Evolutionary conservation across 768 basidiomycete genomes (phyloP).

Genomic region (Macrolepiota dolichaula): DNA sequence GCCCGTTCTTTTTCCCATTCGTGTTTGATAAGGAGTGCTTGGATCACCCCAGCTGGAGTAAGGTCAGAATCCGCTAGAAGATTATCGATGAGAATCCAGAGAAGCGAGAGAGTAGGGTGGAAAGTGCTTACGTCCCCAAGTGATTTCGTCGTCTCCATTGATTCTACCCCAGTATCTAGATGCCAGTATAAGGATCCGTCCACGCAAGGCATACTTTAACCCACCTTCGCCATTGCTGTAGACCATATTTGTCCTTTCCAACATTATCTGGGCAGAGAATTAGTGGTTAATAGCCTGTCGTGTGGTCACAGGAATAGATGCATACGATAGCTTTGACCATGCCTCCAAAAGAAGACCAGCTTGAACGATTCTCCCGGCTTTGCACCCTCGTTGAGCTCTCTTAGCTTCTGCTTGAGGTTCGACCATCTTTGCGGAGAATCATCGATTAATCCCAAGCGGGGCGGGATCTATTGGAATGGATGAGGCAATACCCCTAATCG

Average conservation of each 20-base stretch:
- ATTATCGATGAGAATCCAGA: neutral
- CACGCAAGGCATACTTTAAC: slow-evolving; percentile 29
- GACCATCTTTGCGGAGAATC: slow-evolving; percentile 46
- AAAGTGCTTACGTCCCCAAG: slow-evolving; percentile 71
- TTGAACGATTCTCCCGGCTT: slow-evolving; percentile 47
- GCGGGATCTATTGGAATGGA: slow-evolving; percentile 38
- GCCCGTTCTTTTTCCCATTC: slow-evolving; percentile 48
- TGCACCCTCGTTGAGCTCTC: slow-evolving; percentile 42
- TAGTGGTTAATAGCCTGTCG: neutral
- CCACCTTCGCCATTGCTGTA: slow-evolving; percentile 50
- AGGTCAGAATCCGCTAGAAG: slow-evolving; percentile 60
- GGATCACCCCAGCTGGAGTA: slow-evolving; percentile 52
- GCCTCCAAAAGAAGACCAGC: slow-evolving; percentile 61
- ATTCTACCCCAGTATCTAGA: slow-evolving; percentile 62
- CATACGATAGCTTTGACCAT: slow-evolving; percentile 75
- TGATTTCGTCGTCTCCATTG: slow-evolving; percentile 60
- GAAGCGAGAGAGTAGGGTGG: neutral
- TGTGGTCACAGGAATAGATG: slow-evolving; percentile 9
- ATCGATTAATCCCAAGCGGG: slow-evolving; percentile 59
- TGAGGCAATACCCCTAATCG: neutral
- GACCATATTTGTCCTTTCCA: slow-evolving; percentile 55
- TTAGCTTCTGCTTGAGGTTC: slow-evolving; percentile 37
- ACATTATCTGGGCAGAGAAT: slow-evolving; percentile 55
- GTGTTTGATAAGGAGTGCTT: slow-evolving; percentile 43
- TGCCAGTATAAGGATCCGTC: neutral